These are phyloP conservation scores for Calonectria multiphialidica DNA, from an alignment of 2,329 filamentous ascomycete species.

Conservation along the genomic window DNA sequence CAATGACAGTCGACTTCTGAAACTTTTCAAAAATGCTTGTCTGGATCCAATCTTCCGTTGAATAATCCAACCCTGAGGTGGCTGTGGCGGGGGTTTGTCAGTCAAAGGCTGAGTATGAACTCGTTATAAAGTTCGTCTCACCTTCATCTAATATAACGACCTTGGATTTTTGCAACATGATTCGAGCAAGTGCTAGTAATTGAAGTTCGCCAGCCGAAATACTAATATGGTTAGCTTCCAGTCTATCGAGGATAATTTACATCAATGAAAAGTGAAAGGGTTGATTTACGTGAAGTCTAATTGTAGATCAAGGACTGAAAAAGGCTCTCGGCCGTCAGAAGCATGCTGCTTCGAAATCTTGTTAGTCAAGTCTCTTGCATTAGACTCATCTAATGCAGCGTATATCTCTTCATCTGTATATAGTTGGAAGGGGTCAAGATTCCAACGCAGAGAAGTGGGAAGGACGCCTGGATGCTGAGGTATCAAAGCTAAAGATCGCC, in stretches of 20 bases:
- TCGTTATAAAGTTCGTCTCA: neutral
- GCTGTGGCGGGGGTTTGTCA: neutral
- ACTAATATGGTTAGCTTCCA: neutral
- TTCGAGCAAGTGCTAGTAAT: neutral
- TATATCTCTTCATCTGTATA: neutral
- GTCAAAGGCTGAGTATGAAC: neutral
- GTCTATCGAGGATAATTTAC: too few relatives aligned
- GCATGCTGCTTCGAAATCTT: neutral
- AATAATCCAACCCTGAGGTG: neutral
- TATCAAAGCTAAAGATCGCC: neutral
- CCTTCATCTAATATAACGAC: neutral
- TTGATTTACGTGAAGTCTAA: neutral
- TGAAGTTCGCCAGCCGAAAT: neutral
- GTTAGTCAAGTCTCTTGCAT: neutral
- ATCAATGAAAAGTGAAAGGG: neutral
- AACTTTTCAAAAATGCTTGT: neutral
- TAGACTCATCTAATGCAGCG: neutral
- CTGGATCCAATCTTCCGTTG: neutral
- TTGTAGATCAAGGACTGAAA: neutral
- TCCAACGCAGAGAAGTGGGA: neutral
- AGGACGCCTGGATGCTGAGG: neutral
- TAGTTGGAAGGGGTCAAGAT: neutral
- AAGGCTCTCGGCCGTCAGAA: neutral
- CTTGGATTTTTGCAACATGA: neutral
- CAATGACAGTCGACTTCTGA: neutral